Evolutionary conservation across 1,284 basidiomycete genomes (phyloP).

Genomic region (Fomes fomentarius): DNA sequence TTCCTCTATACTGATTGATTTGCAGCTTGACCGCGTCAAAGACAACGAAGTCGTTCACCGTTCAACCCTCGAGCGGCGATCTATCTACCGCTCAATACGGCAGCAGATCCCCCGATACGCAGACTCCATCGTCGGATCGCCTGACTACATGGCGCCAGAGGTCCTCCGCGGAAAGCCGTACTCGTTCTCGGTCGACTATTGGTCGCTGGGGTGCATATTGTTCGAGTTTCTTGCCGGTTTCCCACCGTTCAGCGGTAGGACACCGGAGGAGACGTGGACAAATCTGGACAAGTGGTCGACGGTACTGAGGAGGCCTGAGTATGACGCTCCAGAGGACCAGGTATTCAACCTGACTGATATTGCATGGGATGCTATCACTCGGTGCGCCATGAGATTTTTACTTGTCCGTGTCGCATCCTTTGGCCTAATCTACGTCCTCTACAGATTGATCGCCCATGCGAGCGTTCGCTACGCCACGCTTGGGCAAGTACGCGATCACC

Average conservation of each 20-base stretch:
- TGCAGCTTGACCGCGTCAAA: conserved; percentile 93
- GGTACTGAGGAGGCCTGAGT: conserved; percentile 89
- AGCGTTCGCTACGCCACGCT: conserved; percentile 81
- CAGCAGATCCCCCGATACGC: conserved; percentile 93
- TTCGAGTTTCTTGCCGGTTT: conserved; percentile 98
- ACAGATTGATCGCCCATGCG: conserved; percentile 71
- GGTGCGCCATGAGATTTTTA: conserved; percentile 43
- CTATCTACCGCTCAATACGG: conserved; percentile 92
- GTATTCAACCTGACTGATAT: conserved; percentile 96
- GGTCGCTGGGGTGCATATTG: conserved; percentile 98
- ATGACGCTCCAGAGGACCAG: conserved; percentile 94
- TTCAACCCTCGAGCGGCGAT: conserved; percentile 93
- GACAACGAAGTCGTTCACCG: conserved; percentile 91
- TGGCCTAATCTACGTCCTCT: background rate
- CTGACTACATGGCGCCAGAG: conserved; percentile 96
- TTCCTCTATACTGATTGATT: background rate
- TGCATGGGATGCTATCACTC: conserved; percentile 95
- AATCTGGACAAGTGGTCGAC: conserved; percentile 99
- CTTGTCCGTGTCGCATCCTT: background rate
- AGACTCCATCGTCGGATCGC: conserved; percentile 97
- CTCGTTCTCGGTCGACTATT: conserved; percentile 96
- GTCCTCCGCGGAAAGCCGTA: conserved; percentile 95
- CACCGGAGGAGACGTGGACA: conserved; percentile 98
- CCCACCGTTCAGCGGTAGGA: conserved; percentile 96
- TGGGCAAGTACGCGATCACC: conserved; percentile 74